Evolutionary conservation across 441 rosid genomes (phyloP), one percentile per base, ranked within the genome.

Genomic region (Metrosideros polymorpha): DNA sequence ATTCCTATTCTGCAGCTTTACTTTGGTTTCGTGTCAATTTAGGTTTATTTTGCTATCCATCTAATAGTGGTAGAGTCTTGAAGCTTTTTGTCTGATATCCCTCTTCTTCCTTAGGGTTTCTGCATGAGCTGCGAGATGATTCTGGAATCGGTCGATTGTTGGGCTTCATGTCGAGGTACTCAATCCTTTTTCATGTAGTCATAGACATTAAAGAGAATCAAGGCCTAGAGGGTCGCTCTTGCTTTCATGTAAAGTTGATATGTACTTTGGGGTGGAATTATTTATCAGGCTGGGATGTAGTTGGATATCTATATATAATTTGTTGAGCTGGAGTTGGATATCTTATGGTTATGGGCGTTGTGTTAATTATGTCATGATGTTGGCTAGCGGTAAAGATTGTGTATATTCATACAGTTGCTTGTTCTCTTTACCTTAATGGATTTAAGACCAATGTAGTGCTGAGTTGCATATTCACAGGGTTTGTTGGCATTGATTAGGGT

Each of bases 161-260:
- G 99, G 96, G 99, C 19, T 93, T 97, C 49, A 89, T 96, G 89
- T 95, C 98, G 87, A 97, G 99, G 99, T 93, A 90, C 57, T 84
- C 39, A 18, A 43, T 85, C 45, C 25, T 85, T 27, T 86, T 71
- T 85, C 35, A 32, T 17, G 7, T 43, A 52, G 1, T 52, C 30
- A 51, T 50, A 6, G 22, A 35, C 39, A 39, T 35, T 19, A 6
- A 35, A 71, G 47, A 71, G 79, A 35, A 71, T 42, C n/a, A 39
- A 71, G 47, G 79, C n/a, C 79, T 6, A 71, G 79, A 35, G 47
- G 79, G n/a, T 42, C 9, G 9, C 47, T 10, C 17, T 71, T 25
- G 47, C 79, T 39, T 71, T 71, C 8, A 39, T 0, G n/a, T 71
- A 71, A 71, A 66, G 45, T 39, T 66, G 77, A 27, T 66, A 42